Evolutionary conservation across 2,329 filamentous ascomycete genomes (phyloP).

Genomic region (Ilyonectria robusta): DNA sequence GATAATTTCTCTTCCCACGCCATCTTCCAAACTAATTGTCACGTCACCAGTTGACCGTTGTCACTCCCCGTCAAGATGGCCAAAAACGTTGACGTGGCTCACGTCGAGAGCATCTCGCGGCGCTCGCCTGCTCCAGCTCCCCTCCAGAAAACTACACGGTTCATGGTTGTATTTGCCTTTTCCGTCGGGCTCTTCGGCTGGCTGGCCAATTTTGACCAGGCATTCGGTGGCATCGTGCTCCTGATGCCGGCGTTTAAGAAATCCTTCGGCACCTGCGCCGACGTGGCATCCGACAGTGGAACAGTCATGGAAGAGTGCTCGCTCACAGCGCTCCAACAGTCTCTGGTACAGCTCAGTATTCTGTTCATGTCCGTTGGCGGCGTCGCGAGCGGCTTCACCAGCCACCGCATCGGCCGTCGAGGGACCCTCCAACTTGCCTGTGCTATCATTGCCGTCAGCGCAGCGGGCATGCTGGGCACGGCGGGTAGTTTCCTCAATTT

Average conservation of each 20-base stretch:
- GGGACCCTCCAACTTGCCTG: slow-evolving; percentile 1
- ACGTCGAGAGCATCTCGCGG: too few relatives aligned
- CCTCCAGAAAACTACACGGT: slow-evolving; percentile 5
- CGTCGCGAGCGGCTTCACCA: neutral
- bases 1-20: too few relatives aligned
- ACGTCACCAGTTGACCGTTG: too few relatives aligned
- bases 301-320: neutral
- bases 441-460: neutral
- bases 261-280: neutral
- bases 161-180: slow-evolving; percentile 2
- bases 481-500: slow-evolving; percentile 4
- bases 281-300: neutral
- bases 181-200: slow-evolving; percentile 8
- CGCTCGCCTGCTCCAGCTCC: neutral
- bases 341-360: slow-evolving; percentile 17
- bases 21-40: too few relatives aligned
- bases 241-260: slow-evolving; percentile 11
- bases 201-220: slow-evolving; percentile 13
- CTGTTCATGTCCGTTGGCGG: slow-evolving; percentile 11
- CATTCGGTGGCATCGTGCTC: slow-evolving; percentile 15
- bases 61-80: too few relatives aligned
- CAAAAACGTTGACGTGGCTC: too few relatives aligned
- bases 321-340: slow-evolving; percentile 1
- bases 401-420: slow-evolving; percentile 1
- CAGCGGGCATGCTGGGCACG: slow-evolving; percentile 9